These are phyloP conservation scores for Henckelia pumila DNA, from an alignment of 257 asterid species.

Conservation along the genomic window DNA sequence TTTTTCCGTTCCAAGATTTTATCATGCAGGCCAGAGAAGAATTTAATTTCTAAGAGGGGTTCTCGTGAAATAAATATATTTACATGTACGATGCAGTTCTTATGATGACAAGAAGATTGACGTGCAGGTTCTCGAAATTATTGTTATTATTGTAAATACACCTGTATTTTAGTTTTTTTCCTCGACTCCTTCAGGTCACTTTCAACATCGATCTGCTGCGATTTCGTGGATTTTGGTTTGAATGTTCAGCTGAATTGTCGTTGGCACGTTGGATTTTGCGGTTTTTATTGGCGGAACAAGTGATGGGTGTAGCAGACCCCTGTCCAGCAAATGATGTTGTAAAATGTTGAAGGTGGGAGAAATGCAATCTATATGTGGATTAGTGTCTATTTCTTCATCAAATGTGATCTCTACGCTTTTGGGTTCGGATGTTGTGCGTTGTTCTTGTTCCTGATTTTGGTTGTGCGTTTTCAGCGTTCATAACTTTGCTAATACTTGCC, in stretches of 20 bases:
- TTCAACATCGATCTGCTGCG: constrained; percentile 33
- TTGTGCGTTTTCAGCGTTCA: background rate
- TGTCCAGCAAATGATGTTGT: constrained; percentile 19
- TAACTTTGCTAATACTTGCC: constrained; percentile 8
- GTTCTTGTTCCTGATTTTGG: constrained; percentile 1
- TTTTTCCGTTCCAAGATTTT: background rate
- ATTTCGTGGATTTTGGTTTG: constrained; percentile 20
- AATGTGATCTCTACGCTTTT: constrained; percentile 15
- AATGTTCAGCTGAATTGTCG: constrained; percentile 17
- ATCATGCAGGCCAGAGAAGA: background rate
- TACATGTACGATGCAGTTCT: background rate
- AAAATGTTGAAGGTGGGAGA: constrained; percentile 19
- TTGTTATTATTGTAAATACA: no score
- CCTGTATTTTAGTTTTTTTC: constrained; percentile 24
- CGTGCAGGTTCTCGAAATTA: no score
- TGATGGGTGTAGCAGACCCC: constrained; percentile 1
- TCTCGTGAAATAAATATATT: background rate
- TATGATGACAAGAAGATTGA: constrained; percentile 5
- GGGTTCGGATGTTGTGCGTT: constrained; percentile 10
- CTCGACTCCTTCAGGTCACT: constrained; percentile 20
- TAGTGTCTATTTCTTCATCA: constrained; percentile 11
- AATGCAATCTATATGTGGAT: constrained; percentile 16
- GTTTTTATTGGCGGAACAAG: background rate
- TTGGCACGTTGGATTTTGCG: constrained; percentile 27
- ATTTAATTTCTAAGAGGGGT: background rate